phyloP scores from a whole-genome alignment of 257 asterid genomes.

The Ophiorrhiza pumila region DNA sequence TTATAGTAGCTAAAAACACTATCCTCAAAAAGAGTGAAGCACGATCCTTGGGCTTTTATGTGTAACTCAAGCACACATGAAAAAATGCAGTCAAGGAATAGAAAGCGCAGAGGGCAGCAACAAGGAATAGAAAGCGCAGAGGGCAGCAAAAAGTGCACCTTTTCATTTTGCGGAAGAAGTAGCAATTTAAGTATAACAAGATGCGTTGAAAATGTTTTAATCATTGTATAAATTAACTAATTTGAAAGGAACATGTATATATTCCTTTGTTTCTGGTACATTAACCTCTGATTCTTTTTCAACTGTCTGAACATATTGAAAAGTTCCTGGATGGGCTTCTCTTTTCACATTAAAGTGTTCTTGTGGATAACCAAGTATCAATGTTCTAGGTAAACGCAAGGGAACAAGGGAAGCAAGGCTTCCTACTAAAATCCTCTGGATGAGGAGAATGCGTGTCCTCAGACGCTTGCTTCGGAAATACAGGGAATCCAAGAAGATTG shows the following conservation, averaged over 20 bases:
- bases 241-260: no score
- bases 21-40: no score
- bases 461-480: constrained; percentile 29
- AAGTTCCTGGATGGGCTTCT: background rate
- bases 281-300: background rate
- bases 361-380: background rate
- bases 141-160: no score
- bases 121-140: no score
- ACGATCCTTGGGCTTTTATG: background rate
- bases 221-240: no score
- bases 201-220: no score
- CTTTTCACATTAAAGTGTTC: background rate
- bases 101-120: no score
- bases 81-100: no score
- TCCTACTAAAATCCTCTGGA: constrained; percentile 27
- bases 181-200: no score
- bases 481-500: constrained; percentile 28
- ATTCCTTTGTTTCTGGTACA: no score
- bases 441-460: constrained; percentile 31
- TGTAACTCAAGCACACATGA: background rate
- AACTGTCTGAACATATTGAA: background rate
- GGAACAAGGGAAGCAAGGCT: constrained; percentile 29
- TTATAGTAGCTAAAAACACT: background rate
- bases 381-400: constrained; percentile 25
- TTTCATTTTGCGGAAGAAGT: no score